Percentiles rank a stretch among this genome's conserved stretches.
phyloP scores from a whole-genome alignment of 345 rosid genomes.

The Eucalyptus paniculata region DNA sequence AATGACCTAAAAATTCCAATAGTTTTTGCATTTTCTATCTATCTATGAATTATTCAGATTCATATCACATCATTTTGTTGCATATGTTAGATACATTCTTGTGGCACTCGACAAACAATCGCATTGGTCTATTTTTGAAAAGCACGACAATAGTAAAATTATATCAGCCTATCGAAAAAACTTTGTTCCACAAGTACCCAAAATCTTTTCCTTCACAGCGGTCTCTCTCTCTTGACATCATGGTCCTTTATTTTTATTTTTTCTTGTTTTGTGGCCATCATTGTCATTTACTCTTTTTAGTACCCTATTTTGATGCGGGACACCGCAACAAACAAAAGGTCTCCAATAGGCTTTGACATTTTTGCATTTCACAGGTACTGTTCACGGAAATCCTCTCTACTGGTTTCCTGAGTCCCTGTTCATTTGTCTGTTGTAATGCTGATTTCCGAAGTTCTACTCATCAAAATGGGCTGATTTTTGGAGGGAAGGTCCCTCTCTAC shows the following conservation, averaged over 20 bases:
- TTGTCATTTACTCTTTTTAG: background rate
- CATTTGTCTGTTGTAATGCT: too few relatives aligned
- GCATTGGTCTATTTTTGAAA: background rate
- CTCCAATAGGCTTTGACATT: too few relatives aligned
- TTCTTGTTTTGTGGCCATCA: background rate
- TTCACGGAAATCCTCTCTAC: too few relatives aligned
- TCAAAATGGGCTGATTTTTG: too few relatives aligned
- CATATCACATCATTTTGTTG: background rate
- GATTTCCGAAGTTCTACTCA: too few relatives aligned
- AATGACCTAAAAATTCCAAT: background rate
- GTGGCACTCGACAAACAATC: background rate
- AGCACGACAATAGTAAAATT: too few relatives aligned
- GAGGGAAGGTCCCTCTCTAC: too few relatives aligned
- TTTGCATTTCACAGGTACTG: too few relatives aligned
- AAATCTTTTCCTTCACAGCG: background rate
- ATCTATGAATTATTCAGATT: too few relatives aligned
- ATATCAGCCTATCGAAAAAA: too few relatives aligned
- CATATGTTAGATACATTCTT: background rate
- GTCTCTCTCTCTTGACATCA: background rate
- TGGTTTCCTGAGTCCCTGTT: too few relatives aligned
- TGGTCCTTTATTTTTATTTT: background rate
- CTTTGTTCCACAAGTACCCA: background rate
- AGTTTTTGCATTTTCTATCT: background rate
- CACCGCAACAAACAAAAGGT: too few relatives aligned
- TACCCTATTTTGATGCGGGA: background rate